Conservation (phyloP, 306 rosid species). For the Gastrolobium bilobum region DNA sequence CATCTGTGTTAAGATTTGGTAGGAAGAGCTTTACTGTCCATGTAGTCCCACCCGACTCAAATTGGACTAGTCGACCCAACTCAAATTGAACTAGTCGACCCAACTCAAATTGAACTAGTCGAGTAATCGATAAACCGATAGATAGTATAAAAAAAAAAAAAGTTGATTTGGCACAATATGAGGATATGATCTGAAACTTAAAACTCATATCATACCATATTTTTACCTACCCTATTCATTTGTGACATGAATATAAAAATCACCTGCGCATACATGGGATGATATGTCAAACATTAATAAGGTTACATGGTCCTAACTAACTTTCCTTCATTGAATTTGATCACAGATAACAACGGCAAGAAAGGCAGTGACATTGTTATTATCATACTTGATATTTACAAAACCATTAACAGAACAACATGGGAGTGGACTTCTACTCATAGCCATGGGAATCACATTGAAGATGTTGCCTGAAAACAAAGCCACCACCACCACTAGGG, state of each 20-base stretch:
- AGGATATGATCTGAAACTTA: neutral
- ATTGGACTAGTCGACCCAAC: too few relatives aligned
- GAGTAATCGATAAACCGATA: too few relatives aligned
- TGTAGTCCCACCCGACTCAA: too few relatives aligned
- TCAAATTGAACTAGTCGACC: too few relatives aligned
- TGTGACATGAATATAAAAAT: neutral
- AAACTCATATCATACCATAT: neutral
- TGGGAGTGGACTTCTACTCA: conserved; percentile 84
- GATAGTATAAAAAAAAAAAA: neutral
- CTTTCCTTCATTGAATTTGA: conserved; percentile 36
- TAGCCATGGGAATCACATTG: conserved; percentile 92
- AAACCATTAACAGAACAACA: conserved; percentile 94
- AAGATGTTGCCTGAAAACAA: conserved; percentile 83
- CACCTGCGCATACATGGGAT: neutral
- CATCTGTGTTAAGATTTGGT: too few relatives aligned
- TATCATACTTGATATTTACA: conserved; percentile 92
- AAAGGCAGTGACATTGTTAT: conserved; percentile 86
- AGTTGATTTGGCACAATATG: neutral
- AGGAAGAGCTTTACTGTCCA: too few relatives aligned
- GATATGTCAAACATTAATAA: neutral
- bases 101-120: too few relatives aligned
- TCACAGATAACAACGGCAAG: conserved; percentile 94
- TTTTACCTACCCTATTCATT: conserved; percentile 9
- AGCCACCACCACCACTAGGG: conserved; percentile 45
- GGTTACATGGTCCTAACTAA: conserved; percentile 13